Conservation (phyloP, 1,139 yeast genomes). For the Candida pseudoviswanathii region DNA sequence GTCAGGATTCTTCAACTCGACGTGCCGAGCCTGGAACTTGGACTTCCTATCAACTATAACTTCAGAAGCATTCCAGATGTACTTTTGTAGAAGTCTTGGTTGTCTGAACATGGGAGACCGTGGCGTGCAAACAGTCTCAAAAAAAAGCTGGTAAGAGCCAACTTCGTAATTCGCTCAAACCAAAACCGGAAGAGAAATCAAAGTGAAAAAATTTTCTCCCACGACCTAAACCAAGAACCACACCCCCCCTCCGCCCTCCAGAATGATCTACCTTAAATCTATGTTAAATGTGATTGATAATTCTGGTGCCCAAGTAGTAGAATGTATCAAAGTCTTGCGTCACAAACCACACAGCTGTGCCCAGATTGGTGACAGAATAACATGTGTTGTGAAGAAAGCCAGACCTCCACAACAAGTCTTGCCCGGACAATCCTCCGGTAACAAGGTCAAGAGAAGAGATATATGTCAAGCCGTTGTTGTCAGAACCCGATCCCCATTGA, state of each 20-base stretch:
- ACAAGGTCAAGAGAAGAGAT: conserved; percentile 92
- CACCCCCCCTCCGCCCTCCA: background rate
- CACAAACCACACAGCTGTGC: conserved; percentile 87
- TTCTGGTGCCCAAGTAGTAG: conserved; percentile 94
- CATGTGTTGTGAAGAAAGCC: conserved; percentile 93
- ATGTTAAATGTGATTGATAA: conserved; percentile 88
- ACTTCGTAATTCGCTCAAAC: too few species aligned
- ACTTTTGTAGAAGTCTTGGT: background rate
- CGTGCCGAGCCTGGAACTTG: conserved; percentile 61
- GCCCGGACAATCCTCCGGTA: conserved; percentile 69
- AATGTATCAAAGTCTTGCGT: conserved; percentile 92
- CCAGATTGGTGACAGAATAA: conserved; percentile 85
- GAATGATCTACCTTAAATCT: conserved; percentile 92
- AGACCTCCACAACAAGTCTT: conserved; percentile 63
- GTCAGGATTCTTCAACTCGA: conserved; percentile 30
- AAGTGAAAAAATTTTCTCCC: background rate
- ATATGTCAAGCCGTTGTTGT: conserved; percentile 95
- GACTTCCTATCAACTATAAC: conserved; percentile 51
- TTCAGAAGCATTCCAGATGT: conserved; percentile 33
- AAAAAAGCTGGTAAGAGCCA: too few species aligned
- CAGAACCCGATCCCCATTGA: conserved; percentile 84
- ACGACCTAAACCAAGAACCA: background rate
- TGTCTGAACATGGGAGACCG: background rate
- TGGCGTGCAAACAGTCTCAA: background rate
- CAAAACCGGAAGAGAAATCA: background rate